Percentiles rank a stretch among this genome's conserved stretches.
These are phyloP conservation scores for Colletotrichum cuscutae DNA, from an alignment of 2,329 filamentous ascomycete genomes.

Conservation along the genomic window DNA sequence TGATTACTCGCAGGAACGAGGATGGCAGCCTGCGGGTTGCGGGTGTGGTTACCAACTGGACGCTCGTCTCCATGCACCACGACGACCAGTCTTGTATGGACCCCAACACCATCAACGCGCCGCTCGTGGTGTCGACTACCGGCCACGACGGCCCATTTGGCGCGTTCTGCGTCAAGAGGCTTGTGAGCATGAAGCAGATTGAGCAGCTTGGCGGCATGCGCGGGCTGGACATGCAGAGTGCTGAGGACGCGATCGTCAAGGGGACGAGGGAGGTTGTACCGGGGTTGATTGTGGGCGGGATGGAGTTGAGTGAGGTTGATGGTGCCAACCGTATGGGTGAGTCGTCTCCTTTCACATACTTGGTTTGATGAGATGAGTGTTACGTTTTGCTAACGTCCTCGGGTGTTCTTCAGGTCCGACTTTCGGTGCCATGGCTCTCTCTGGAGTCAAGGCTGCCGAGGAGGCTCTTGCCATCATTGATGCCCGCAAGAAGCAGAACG, in stretches of 20 bases:
- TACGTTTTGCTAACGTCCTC: neutral
- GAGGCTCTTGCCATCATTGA: constrained; percentile 84
- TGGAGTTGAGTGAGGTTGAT: constrained; percentile 92
- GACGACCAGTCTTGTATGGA: constrained; percentile 97
- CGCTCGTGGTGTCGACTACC: constrained; percentile 87
- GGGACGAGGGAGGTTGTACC: constrained; percentile 88
- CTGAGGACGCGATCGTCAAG: constrained; percentile 95
- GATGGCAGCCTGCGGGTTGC: constrained; percentile 74
- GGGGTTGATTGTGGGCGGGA: constrained; percentile 91
- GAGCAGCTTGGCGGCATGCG: constrained; percentile 92
- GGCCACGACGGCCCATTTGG: constrained; percentile 93
- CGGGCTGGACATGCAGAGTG: constrained; percentile 89
- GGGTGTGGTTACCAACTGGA: constrained; percentile 97
- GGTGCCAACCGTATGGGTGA: constrained; percentile 88
- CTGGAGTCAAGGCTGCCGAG: constrained; percentile 90
- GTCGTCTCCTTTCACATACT: constrained; percentile 20
- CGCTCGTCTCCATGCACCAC: constrained; percentile 86
- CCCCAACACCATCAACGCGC: constrained; percentile 95
- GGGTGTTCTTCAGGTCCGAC: constrained; percentile 2
- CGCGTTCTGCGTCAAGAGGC: constrained; percentile 89
- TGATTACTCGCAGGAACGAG: constrained; percentile 79
- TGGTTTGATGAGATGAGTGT: neutral
- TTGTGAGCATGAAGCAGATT: constrained; percentile 87
- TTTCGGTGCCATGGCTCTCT: constrained; percentile 89
- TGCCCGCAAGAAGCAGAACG: constrained; percentile 80